Evolutionary conservation across 768 basidiomycete species (phyloP).

Genomic region (Plicaturopsis crispa): DNA sequence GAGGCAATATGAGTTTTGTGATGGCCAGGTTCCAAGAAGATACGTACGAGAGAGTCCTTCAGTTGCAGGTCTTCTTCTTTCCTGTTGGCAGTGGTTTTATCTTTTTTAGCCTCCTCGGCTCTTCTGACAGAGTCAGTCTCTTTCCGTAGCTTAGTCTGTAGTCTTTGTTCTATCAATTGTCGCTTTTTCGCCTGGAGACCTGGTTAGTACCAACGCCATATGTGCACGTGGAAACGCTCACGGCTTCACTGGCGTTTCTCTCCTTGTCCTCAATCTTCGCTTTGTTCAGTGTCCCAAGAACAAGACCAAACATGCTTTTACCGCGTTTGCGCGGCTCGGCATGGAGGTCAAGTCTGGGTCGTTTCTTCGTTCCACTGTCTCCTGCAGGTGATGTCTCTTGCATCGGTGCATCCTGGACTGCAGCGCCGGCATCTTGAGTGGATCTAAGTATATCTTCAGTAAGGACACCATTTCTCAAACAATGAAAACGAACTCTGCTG

Average conservation of each 20-base stretch:
- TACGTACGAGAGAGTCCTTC: slow-evolving; percentile 72
- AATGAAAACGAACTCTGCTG: slow-evolving; percentile 38
- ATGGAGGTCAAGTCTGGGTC: slow-evolving; percentile 67
- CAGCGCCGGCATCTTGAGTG: slow-evolving; percentile 24
- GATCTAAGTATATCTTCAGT: slow-evolving; percentile 15
- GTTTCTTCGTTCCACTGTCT: slow-evolving; percentile 43
- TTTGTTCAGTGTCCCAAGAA: slow-evolving; percentile 79
- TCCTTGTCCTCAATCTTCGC: slow-evolving; percentile 84
- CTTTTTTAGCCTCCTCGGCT: slow-evolving; percentile 82
- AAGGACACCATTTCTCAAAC: slow-evolving; percentile 1
- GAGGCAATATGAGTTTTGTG: neutral
- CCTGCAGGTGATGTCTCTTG: slow-evolving; percentile 35
- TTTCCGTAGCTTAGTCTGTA: slow-evolving; percentile 78
- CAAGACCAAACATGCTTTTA: slow-evolving; percentile 82
- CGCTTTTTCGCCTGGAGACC: slow-evolving; percentile 67
- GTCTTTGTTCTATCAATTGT: slow-evolving; percentile 74
- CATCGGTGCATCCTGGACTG: slow-evolving; percentile 18
- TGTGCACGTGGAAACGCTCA: slow-evolving; percentile 22
- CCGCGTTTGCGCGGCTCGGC: slow-evolving; percentile 59
- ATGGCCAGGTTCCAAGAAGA: neutral
- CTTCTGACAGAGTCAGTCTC: slow-evolving; percentile 82
- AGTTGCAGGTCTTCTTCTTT: slow-evolving; percentile 80
- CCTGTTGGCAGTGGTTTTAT: slow-evolving; percentile 65
- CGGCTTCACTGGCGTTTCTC: slow-evolving; percentile 80
- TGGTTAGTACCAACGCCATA: slow-evolving; percentile 1